Evolutionary conservation across 2,329 filamentous ascomycete species (phyloP).

Genomic region (Phaeomoniella chlamydospora): DNA sequence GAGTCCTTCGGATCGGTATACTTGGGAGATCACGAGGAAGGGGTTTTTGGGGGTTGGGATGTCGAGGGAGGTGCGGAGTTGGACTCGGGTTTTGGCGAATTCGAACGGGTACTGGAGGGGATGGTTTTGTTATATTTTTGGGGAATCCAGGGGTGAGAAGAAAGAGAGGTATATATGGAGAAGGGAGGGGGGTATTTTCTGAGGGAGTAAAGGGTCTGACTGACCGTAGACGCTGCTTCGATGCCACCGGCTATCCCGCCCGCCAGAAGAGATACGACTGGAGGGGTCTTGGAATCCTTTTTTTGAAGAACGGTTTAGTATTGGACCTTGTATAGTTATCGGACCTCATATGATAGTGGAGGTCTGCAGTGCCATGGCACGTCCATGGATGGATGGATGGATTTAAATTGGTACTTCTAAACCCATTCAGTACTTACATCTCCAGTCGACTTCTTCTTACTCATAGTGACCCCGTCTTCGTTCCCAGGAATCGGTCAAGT

Average conservation of each 20-base stretch:
- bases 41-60: slow-evolving; percentile 38
- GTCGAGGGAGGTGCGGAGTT: slow-evolving; percentile 30
- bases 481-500: no score
- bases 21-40: slow-evolving; percentile 38
- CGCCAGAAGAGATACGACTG: slow-evolving; percentile 31
- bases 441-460: no score
- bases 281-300: slow-evolving; percentile 15
- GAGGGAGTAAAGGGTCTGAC: slow-evolving; percentile 5
- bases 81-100: slow-evolving; percentile 51
- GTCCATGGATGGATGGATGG: no score
- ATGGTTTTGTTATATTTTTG: slow-evolving; percentile 1
- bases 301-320: no score
- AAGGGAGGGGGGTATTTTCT: neutral
- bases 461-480: no score
- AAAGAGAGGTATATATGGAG: no score
- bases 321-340: no score
- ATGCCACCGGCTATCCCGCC: slow-evolving; percentile 38
- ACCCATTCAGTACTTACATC: no score
- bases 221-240: slow-evolving; percentile 35
- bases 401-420: no score
- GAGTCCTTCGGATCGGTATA: slow-evolving; percentile 41
- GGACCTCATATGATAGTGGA: no score
- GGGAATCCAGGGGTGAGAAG: no score
- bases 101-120: slow-evolving; percentile 46
- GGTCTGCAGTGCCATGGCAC: no score